Percentiles rank a stretch among this genome's conserved stretches.
Evolutionary conservation across 768 basidiomycete genomes (phyloP).

Genomic region (Chiua virens): DNA sequence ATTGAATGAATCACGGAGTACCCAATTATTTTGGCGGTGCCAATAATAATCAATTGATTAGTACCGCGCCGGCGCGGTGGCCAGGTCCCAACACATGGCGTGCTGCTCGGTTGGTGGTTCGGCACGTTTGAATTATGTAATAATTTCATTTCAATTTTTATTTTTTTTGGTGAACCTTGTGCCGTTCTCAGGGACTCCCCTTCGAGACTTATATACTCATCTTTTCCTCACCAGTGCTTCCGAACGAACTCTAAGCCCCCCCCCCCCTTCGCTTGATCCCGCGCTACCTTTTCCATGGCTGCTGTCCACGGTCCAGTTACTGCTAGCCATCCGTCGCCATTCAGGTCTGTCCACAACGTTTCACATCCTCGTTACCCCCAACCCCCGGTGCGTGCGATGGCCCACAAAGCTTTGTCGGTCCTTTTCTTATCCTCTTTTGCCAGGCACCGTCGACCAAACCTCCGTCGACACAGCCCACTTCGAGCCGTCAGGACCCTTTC

Average conservation of each 20-base stretch:
- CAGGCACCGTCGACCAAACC: slow-evolving; percentile 31
- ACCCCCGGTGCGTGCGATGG: slow-evolving; percentile 20
- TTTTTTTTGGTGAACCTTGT: neutral
- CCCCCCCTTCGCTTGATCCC: neutral
- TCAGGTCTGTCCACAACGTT: slow-evolving; percentile 23
- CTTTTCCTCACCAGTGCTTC: slow-evolving; percentile 11
- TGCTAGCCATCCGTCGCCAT: slow-evolving; percentile 31
- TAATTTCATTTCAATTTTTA: neutral
- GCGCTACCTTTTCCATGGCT: slow-evolving; percentile 31
- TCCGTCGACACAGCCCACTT: slow-evolving; percentile 29
- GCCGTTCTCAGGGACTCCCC: neutral
- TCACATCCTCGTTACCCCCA: slow-evolving; percentile 33
- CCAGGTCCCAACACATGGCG: slow-evolving; percentile 22
- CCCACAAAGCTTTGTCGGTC: too few relatives aligned
- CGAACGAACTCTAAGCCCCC: slow-evolving; percentile 16
- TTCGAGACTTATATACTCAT: slow-evolving; percentile 24
- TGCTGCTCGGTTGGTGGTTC: slow-evolving; percentile 24
- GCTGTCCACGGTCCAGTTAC: slow-evolving; percentile 31
- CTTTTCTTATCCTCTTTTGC: neutral
- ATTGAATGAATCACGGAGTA: slow-evolving; percentile 23
- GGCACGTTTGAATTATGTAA: slow-evolving; percentile 24
- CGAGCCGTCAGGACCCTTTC: slow-evolving; percentile 27
- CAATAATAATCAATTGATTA: slow-evolving; percentile 28
- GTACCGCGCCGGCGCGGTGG: slow-evolving; percentile 23
- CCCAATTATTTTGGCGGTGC: slow-evolving; percentile 23